Conservation (phyloP, 306 rosid species). For the Cicer arietinum region DNA sequence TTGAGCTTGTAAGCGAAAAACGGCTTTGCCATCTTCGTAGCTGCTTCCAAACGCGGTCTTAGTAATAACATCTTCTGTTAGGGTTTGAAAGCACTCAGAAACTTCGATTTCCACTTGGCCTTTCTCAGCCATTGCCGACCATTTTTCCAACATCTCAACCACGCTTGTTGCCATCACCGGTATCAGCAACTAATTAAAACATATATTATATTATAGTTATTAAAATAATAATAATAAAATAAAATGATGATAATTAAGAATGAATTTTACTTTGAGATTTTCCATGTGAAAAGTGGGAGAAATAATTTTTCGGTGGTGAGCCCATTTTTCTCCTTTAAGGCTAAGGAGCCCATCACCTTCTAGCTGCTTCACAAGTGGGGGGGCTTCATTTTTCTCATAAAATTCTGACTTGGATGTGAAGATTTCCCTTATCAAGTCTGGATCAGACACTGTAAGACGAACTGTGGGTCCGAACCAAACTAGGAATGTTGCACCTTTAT, state of each 20-base stretch:
- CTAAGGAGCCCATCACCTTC: conserved; percentile 98
- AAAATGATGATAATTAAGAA: neutral
- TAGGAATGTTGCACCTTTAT: conserved; percentile 78
- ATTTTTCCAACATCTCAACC: conserved; percentile 77
- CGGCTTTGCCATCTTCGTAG: conserved; percentile 88
- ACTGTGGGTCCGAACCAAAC: conserved; percentile 97
- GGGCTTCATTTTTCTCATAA: conserved; percentile 92
- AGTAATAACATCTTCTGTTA: conserved; percentile 84
- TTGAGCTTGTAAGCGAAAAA: conserved; percentile 74
- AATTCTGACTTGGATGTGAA: conserved; percentile 81
- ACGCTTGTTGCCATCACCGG: conserved; percentile 85
- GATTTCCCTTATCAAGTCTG: conserved; percentile 86
- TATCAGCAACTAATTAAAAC: conserved; percentile 59
- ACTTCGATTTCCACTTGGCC: conserved; percentile 94
- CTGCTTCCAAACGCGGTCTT: conserved; percentile 86
- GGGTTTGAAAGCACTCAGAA: conserved; percentile 74
- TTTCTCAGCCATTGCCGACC: conserved; percentile 55
- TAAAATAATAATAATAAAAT: neutral
- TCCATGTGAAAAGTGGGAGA: conserved; percentile 94
- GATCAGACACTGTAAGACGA: conserved; percentile 84
- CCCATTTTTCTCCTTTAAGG: conserved; percentile 96
- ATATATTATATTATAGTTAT: too few species aligned
- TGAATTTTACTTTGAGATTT: conserved; percentile 73
- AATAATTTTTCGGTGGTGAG: conserved; percentile 83
- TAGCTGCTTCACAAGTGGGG: conserved; percentile 91